Conservation (phyloP, 805 yeast species). For the Nakazawaea anatomiae region DNA sequence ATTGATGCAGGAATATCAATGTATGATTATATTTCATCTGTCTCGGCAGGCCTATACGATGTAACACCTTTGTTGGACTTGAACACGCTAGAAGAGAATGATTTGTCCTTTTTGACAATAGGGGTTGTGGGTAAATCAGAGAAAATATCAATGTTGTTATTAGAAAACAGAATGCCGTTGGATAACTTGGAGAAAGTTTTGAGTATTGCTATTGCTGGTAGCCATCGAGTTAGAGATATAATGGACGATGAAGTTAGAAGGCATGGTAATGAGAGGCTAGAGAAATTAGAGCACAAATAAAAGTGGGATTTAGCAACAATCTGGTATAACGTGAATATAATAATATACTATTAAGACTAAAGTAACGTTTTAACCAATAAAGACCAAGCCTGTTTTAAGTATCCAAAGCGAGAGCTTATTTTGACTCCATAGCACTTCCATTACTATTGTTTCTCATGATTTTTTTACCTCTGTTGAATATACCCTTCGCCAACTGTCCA, state of each 20-base stretch:
- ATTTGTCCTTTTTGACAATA: constrained; percentile 72
- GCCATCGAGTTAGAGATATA: constrained; percentile 71
- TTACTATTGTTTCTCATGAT: constrained; percentile 27
- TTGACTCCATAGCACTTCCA: background rate
- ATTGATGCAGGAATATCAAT: constrained; percentile 94
- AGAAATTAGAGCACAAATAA: constrained; percentile 27
- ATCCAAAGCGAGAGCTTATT: background rate
- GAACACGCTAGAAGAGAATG: constrained; percentile 76
- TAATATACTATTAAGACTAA: too few species aligned
- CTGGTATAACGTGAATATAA: too few species aligned
- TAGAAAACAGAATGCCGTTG: constrained; percentile 82
- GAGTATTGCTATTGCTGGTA: constrained; percentile 82
- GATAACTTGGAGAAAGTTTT: constrained; percentile 73
- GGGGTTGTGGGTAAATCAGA: constrained; percentile 83
- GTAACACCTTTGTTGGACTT: constrained; percentile 74
- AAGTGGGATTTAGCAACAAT: too few species aligned
- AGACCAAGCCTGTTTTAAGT: too few species aligned
- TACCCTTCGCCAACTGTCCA: constrained; percentile 45
- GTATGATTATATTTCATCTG: constrained; percentile 82
- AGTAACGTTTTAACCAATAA: too few species aligned
- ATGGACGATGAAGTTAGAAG: constrained; percentile 83
- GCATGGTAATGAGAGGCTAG: constrained; percentile 58
- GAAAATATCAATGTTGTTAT: constrained; percentile 65
- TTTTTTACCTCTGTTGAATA: constrained; percentile 52
- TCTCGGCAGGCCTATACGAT: constrained; percentile 76